Evolutionary conservation across 2,329 filamentous ascomycete species (phyloP), one percentile per base, ranked within the genome.

Genomic region (Acrocalymma vagum): DNA sequence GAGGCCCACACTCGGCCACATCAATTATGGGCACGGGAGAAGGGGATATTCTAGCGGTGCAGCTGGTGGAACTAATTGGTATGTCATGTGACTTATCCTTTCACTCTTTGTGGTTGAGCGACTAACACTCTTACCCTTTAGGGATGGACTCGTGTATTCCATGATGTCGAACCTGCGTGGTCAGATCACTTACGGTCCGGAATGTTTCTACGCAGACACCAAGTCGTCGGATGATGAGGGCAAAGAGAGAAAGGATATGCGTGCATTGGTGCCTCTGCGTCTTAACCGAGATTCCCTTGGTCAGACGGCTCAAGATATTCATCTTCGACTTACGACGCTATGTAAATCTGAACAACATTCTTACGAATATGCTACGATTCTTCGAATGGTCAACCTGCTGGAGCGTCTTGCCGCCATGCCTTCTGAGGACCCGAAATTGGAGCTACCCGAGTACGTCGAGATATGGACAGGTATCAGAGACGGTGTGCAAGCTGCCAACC

Each of bases 91-190:
- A 30, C n/a, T 7, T 8, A 14, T 9, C 15, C n/a, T 18, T 7
- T 9, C 17, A 30, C 15, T 6, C 17, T 30, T 17, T 17, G 20
- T 9, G 8, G 6, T 14, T 9, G 10, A 6, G 8, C 11, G n/a
- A n/a, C n/a, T n/a, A n/a, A n/a, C 8, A 18, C 8, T 9, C 10
- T 27, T 13, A 27, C 25, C 25, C 25, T n/a, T 25, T 25, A 40
- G 37, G 28, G 37, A 40, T 22, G 37, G 37, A 11, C 22, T 40
- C 7, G 37, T 40, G 6, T 40, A 40, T 23, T 40, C 37, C 13
- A 32, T 40, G 6, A 40, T 40, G 29, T 13, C 23, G 6, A 40
- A 40, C 17, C 11, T 32, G 7, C 37, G 28, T 8, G 22, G 28
- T 9, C n/a, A 27, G 20, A 22, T 25, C 28, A 15, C 26, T 6